phyloP scores from a whole-genome alignment of 441 rosid species.

The Populus hybrid region DNA sequence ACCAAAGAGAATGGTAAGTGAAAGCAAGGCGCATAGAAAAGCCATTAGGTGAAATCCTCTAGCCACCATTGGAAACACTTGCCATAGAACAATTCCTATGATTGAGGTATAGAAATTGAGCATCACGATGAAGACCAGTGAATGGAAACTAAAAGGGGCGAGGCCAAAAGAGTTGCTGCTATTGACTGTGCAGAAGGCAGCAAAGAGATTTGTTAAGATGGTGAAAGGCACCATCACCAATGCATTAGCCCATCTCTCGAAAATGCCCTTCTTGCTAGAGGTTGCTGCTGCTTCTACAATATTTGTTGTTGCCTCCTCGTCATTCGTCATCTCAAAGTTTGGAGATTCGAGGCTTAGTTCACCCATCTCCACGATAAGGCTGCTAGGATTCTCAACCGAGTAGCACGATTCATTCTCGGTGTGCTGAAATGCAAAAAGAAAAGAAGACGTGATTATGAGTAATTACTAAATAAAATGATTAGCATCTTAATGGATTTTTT shows the following conservation, averaged over 20 bases:
- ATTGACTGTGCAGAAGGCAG: background rate
- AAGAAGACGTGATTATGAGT: no score
- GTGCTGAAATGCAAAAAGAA: background rate
- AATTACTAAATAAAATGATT: no score
- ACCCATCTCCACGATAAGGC: background rate
- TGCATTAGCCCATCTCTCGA: background rate
- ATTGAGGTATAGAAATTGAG: slow-evolving; percentile 1
- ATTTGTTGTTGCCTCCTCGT: background rate
- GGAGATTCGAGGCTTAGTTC: background rate
- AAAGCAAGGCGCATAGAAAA: slow-evolving; percentile 2
- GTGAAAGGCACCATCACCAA: slow-evolving; percentile 8
- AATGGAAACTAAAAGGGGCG: background rate
- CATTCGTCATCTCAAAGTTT: no score
- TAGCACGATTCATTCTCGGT: background rate
- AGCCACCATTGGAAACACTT: background rate
- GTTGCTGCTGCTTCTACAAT: no score
- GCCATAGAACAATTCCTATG: background rate
- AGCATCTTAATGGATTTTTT: no score
- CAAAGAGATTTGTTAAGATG: slow-evolving; percentile 6
- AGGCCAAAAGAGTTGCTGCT: background rate
- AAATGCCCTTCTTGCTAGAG: background rate
- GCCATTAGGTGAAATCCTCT: slow-evolving; percentile 3
- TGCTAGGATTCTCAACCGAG: background rate
- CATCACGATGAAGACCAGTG: background rate
- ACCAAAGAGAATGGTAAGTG: slow-evolving; percentile 2